These are phyloP conservation scores for Diddensiella transvaalensis DNA, from an alignment of 805 yeast genomes.

Conservation along the genomic window DNA sequence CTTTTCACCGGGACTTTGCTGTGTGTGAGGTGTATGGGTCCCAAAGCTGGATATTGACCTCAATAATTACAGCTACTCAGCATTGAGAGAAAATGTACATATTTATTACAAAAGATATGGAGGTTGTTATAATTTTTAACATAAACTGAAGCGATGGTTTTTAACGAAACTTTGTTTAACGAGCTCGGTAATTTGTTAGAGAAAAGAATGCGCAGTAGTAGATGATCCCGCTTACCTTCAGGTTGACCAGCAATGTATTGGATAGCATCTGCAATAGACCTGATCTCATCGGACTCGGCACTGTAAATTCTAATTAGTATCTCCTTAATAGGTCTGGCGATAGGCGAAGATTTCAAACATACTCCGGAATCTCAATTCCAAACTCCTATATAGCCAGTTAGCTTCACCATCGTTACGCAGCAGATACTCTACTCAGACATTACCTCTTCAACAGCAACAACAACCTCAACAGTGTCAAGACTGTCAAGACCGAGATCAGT, in stretches of 20 bases:
- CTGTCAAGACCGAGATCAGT: slow-evolving; percentile 78
- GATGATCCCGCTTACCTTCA: slow-evolving; percentile 32
- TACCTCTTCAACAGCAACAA: slow-evolving; percentile 83
- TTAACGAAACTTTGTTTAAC: too few relatives aligned
- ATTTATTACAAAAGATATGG: too few relatives aligned
- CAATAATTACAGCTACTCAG: too few relatives aligned
- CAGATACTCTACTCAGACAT: neutral
- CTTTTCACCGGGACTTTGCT: too few relatives aligned
- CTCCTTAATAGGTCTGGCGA: neutral
- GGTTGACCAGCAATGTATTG: slow-evolving; percentile 61
- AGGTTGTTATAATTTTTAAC: too few relatives aligned
- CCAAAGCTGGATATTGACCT: too few relatives aligned
- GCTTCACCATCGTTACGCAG: neutral
- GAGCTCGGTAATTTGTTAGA: too few relatives aligned
- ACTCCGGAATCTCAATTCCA: slow-evolving; percentile 53
- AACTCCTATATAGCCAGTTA: slow-evolving; percentile 42
- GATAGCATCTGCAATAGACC: slow-evolving; percentile 84
- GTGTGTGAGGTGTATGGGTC: too few relatives aligned
- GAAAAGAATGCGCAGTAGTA: too few relatives aligned
- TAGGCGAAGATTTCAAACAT: slow-evolving; percentile 8
- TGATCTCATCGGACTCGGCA: slow-evolving; percentile 82
- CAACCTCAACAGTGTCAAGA: slow-evolving; percentile 86
- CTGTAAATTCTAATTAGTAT: slow-evolving; percentile 12
- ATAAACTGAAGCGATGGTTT: too few relatives aligned
- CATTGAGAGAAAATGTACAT: too few relatives aligned